phyloP scores from a whole-genome alignment of 2,329 filamentous ascomycete species.

The Aspergillus aculeatus region DNA sequence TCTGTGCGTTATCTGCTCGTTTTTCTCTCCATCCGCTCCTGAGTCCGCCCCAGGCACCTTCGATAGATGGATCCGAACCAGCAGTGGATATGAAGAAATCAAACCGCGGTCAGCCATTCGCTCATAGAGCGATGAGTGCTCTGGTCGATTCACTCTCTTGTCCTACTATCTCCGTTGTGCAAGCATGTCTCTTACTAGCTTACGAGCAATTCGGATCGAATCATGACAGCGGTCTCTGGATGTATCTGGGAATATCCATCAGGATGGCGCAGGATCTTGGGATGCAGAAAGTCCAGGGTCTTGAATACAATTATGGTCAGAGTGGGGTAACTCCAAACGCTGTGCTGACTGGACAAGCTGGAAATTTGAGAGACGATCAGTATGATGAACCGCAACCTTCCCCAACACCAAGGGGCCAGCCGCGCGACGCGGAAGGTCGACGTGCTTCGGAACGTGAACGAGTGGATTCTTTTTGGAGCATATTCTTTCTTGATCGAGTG shows the following conservation, averaged over 20 bases:
- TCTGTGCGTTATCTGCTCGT: slow-evolving; percentile 77
- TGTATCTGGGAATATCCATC: slow-evolving; percentile 87
- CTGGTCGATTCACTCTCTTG: slow-evolving; percentile 81
- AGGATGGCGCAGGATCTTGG: slow-evolving; percentile 79
- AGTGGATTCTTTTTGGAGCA: slow-evolving; percentile 85
- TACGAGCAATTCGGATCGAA: slow-evolving; percentile 88
- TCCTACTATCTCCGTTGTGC: slow-evolving; percentile 78
- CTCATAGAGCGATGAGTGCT: slow-evolving; percentile 77
- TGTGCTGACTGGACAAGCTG: slow-evolving; percentile 47
- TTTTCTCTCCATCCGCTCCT: slow-evolving; percentile 66
- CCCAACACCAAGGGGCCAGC: slow-evolving; percentile 23
- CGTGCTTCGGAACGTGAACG: slow-evolving; percentile 72
- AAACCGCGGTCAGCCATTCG: slow-evolving; percentile 74
- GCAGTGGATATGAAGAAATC: slow-evolving; percentile 47
- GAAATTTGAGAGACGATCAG: slow-evolving; percentile 45
- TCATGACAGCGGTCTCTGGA: slow-evolving; percentile 87
- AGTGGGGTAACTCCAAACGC: slow-evolving; percentile 57
- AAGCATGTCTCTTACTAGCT: slow-evolving; percentile 77
- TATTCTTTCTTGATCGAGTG: slow-evolving; percentile 82
- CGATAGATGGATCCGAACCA: slow-evolving; percentile 43
- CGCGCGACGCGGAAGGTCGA: slow-evolving; percentile 55
- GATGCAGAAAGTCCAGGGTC: slow-evolving; percentile 75
- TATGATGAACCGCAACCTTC: slow-evolving; percentile 44
- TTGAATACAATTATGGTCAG: slow-evolving; percentile 57
- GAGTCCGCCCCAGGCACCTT: slow-evolving; percentile 51